Base-by-base conservation (phyloP, 345 rosid species). In the Murraya koenigii region DNA sequence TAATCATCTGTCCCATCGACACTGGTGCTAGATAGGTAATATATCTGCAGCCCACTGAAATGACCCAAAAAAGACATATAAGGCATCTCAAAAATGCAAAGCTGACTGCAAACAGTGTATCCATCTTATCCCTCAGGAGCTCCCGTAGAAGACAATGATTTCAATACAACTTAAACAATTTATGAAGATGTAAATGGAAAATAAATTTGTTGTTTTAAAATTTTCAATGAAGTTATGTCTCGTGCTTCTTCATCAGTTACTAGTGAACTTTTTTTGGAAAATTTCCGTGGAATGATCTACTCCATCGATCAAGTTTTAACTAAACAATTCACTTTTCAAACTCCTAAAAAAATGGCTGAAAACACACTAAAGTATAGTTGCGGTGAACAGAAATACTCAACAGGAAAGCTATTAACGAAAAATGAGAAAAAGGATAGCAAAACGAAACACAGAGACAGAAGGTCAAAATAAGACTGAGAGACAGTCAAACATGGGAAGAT, bases 1-100 rank as follows among this genome's bases (percentile, higher is more conserved):
- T 33, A 69, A 39, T 87, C 93, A 77, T 96, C 95, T 79, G 88
- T 88, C 82, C 97, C 98, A 84, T 87, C 88, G 49, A 80, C 54
- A 71, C 82, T 87, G 47, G 77, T 8, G 77, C 88, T 92, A 63
- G 97, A 93, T 30, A 92, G 85, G 84, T 95, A 91, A 79, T 84
- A 87, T 44, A 89, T 88, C 91, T 87, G 94, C 69, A 84, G 80
- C 39, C 94, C 98, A 83, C 97, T 95, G 86, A 78, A 80, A 79
- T 6, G 69, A 71, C 58, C 55, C 26, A 72, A 80, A 63, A 80
- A 75, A 6, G 52, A 75, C 32, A 23, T 19, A 61, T 35, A 52
- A 67, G 14, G 52, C 7, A 6, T 22, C 65, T n/a, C 20, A 1
- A 11, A 61, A 63, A 32, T 64, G 63, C 36, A 11, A 56, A 62